Conservation (phyloP, 257 asterid species). For the Nicotiana tomentosiformis region DNA sequence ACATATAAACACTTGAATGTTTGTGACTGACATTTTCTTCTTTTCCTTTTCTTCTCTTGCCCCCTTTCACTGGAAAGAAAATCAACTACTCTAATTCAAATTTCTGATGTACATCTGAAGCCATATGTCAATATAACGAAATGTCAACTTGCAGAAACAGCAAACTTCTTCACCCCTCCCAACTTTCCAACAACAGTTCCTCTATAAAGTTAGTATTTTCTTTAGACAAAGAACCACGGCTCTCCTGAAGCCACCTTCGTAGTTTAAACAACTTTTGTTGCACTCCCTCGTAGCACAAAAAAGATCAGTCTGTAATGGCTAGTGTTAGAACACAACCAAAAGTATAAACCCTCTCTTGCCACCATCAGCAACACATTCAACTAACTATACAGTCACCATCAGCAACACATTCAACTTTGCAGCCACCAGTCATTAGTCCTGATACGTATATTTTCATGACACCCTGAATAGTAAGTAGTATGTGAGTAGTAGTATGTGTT, state of each 20-base stretch:
- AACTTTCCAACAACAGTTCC: not conserved
- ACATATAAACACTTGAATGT: not conserved
- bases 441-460: not conserved
- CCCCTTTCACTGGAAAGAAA: constrained; percentile 6
- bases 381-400: constrained; percentile 9
- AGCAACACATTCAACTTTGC: not conserved
- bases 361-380: not conserved
- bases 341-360: not conserved
- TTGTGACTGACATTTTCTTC: not conserved
- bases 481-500: not conserved
- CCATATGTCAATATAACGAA: not conserved
- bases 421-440: not conserved
- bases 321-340: not conserved
- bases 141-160: not conserved
- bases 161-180: not conserved
- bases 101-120: constrained; percentile 3
- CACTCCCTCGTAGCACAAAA: not conserved
- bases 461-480: not conserved
- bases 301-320: not conserved
- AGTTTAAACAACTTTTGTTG: not conserved
- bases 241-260: not conserved
- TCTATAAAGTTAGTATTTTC: not conserved
- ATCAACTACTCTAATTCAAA: not conserved
- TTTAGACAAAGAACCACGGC: not conserved
- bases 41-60: not conserved